Evolutionary conservation across 768 basidiomycete species (phyloP), one percentile per base, ranked within the genome.

Genomic region (Russula lepida): DNA sequence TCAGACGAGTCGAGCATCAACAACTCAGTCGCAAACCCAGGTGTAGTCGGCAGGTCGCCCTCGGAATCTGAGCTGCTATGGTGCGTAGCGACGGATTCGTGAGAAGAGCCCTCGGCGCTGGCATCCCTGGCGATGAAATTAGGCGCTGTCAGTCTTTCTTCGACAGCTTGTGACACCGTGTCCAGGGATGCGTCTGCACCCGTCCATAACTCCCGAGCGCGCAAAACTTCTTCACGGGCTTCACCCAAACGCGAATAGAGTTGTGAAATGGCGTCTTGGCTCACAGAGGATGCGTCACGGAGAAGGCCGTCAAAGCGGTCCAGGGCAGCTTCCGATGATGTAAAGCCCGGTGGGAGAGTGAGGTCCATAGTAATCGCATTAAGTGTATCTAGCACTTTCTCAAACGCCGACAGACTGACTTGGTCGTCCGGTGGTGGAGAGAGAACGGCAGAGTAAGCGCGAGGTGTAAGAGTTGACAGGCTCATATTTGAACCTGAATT

Each of bases 201-300:
- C n/a, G 77, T 75, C 52, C 79, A 74, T 47, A 72, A 76, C 49
- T 70, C 74, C 53, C 80, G 78, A 46, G 81, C 74, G 37, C 75
- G 75, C 35, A 76, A 71, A 4, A 87, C 70, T 52, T 83, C 81
- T 58, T 75, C 76, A 41, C 73, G 68, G 0, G 76, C 77, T 48
- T 85, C 84, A 9, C 81, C 75, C 6, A 83, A 72, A 51, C 81
- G 80, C 3, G 76, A 72, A 41, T 79, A 81, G 71, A 84, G 82
- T 50, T 81, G 76, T 1, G 74, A 67, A 52, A 85, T 70, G 35
- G 86, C 73, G 3, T 75, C 71, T 27, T 76, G 69, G 35, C 78
- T 76, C 55, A 81, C 73, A 33, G 77, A 76, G 23, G 75, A 72
- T 2, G 80, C 76, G 53, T 86, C 81, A 4, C 74, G 69, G 30